A percentile compares a stretch with the other conserved stretches of the same genome.
Conservation (phyloP, 2,329 filamentous ascomycete species). For the Colletotrichum sp. region DNA sequence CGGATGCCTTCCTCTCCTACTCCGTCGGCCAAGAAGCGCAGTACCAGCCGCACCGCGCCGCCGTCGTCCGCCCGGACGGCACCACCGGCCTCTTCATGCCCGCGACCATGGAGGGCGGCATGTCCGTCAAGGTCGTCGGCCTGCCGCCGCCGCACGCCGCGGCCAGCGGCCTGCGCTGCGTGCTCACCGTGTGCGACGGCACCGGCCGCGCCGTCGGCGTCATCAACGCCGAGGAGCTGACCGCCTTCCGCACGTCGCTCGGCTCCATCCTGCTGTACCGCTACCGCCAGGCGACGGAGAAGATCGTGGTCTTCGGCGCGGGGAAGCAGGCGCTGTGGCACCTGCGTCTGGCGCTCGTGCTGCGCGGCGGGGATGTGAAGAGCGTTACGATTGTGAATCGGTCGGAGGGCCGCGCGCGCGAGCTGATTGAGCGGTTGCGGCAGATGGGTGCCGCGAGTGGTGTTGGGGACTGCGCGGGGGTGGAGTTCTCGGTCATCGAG, state of each 20-base stretch:
- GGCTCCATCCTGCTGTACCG: constrained; percentile 28
- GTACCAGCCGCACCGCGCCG: constrained; percentile 67
- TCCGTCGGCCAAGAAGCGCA: constrained; percentile 65
- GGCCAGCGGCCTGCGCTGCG: constrained; percentile 49
- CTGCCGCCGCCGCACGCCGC: constrained; percentile 27
- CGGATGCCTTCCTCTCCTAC: constrained; percentile 68
- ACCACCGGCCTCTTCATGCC: constrained; percentile 72
- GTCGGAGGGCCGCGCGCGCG: constrained; percentile 16
- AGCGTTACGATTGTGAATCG: constrained; percentile 39
- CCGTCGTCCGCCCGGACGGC: constrained; percentile 65
- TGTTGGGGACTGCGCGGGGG: not conserved
- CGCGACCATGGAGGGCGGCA: constrained; percentile 60
- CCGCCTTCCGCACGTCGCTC: constrained; percentile 72
- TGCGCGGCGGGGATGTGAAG: constrained; percentile 37
- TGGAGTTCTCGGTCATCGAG: constrained; percentile 8
- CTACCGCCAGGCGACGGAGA: constrained; percentile 23
- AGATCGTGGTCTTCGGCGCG: constrained; percentile 28
- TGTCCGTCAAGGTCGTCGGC: constrained; percentile 69
- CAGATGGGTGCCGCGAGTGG: constrained; percentile 24
- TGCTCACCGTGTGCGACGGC: constrained; percentile 20
- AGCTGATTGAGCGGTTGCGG: constrained; percentile 21
- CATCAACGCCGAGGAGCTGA: constrained; percentile 72
- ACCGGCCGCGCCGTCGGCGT: constrained; percentile 58
- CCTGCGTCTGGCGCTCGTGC: constrained; percentile 66
- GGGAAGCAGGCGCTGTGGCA: constrained; percentile 63